Percentiles rank a stretch among this genome's conserved stretches.
phyloP scores from a whole-genome alignment of 1,139 yeast genomes.

The Candida pseudocylindracea region DNA sequence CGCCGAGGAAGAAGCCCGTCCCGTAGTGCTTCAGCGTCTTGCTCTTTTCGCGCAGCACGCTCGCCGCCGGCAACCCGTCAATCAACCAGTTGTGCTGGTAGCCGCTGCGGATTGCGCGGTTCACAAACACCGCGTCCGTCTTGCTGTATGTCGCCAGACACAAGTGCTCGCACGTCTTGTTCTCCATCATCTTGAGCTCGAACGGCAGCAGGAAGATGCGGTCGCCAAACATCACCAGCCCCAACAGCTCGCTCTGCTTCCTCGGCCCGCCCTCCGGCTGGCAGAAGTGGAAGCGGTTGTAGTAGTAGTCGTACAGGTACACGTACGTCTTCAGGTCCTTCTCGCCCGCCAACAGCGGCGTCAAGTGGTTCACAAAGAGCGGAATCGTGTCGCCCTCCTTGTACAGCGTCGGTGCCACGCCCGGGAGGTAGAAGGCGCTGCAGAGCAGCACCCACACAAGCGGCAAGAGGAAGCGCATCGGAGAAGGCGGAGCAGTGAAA shows the following conservation, averaged over 20 bases:
- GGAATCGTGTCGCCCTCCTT: conserved; percentile 51
- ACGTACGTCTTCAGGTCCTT: conserved; percentile 21
- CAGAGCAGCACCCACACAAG: neutral
- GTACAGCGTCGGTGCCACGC: conserved; percentile 86
- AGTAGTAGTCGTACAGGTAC: conserved; percentile 71
- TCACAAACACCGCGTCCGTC: conserved; percentile 51
- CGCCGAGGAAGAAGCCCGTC: conserved; percentile 67
- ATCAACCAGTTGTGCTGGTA: conserved; percentile 82
- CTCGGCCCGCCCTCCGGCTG: conserved; percentile 43
- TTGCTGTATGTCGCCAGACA: conserved; percentile 41
- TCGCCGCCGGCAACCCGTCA: conserved; percentile 90
- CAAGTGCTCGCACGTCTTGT: conserved; percentile 37
- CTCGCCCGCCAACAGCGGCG: conserved; percentile 42
- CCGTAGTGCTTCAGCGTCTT: conserved; percentile 46
- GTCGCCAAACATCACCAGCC: conserved; percentile 88
- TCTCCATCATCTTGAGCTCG: conserved; percentile 53
- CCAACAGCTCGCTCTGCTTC: conserved; percentile 76
- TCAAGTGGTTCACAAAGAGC: conserved; percentile 67
- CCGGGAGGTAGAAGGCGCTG: conserved; percentile 56
- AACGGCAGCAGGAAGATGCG: conserved; percentile 88
- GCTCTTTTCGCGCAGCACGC: conserved; percentile 26
- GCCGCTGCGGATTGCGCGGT: conserved; percentile 57
- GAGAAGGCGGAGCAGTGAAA: no score
- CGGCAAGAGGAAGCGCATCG: neutral
- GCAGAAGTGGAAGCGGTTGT: conserved; percentile 69